Base-by-base conservation (phyloP, 495 filamentous ascomycete species). In the Rhypophila decipiens region DNA sequence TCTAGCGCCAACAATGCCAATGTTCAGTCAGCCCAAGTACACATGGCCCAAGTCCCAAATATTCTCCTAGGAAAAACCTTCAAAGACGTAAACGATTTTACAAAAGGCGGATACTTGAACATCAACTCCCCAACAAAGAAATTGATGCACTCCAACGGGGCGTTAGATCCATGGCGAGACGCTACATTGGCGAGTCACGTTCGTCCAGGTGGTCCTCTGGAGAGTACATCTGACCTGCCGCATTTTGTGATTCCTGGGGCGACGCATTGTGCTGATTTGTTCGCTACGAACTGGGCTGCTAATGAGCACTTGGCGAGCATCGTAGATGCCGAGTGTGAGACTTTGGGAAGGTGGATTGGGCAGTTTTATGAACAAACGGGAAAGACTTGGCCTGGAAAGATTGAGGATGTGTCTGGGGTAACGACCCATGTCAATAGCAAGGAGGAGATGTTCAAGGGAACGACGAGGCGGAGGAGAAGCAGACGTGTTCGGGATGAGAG, bases 141-240 rank as follows among this genome's bases (percentile, higher is more conserved):
- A n/a, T n/a, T 84, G 24, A 74, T 80, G 49, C 79, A 76, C 71
- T 69, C 73, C 10, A 84, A 85, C 53, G 82, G 83, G 17, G 47
- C 66, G 31, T 56, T 56, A 36, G 70, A 73, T 43, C 70, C 70
- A n/a, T 73, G 70, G 70, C 55, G 65, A 18, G 66, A 68, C 35
- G 51, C 59, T 5, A 72, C 70, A 2, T 55, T 70, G 46, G 62
- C 59, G 38, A 63, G 62, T 39, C 49, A 34, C 3, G 63, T 61
- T 53, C 62, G 70, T 1, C 70, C 70, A 1, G 70, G 68, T 2
- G 70, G 70, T 4, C 68, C 68, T 13, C 46, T 64, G 31, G 21
- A 63, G 44, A 61, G 60, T 42, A 65, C 61, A 1, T 43, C 60
- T 17, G 33, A 67, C 18, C 36, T 65, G 2, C 68, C 65, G 0